Base-by-base conservation (phyloP, 331 rosid species). In the Malus hybrid region DNA sequence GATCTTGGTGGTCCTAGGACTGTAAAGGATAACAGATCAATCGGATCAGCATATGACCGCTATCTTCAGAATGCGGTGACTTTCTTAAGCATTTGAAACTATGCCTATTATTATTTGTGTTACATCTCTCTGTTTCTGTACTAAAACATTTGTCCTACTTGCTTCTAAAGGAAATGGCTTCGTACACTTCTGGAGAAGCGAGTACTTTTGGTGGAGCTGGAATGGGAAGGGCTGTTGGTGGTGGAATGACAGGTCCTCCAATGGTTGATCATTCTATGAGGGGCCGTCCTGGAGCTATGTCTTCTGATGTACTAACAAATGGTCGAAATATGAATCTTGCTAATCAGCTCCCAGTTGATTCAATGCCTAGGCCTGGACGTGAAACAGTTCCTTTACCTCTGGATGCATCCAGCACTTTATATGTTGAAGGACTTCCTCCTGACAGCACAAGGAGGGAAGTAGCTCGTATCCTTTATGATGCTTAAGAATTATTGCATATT, bases 351-450 rank as follows among this genome's bases (percentile, higher is more conserved):
- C 88, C 86, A 8, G 79, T 86, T 22, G 92, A 91, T 76, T 78
- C 85, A 42, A 76, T 84, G 70, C 50, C 89, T 79, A 87, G 93
- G 81, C 87, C 79, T 16, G 91, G 90, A 76, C 97, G 81, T 29
- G 98, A 89, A 88, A 82, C 88, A 65, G 77, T 82, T 57, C 96
- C 88, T 27, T 86, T 93, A 34, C 98, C 98, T 28, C 90, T 88
- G 54, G 98, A 91, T 83, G 97, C 97, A 73, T 86, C 98, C 60
- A 89, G 85, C 84, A 93, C 98, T 73, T 82, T 93, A 69, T 93
- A 93, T 77, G 93, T 90, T 82, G 98, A 93, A 87, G 96, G 98
- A 56, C 98, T 90, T 80, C 98, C 96, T 62, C 68, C 95, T 62
- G 98, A 93, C 85, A 78, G 93, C 88, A 79, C 93, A 6, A 89